Conservation (phyloP, 2,329 filamentous ascomycete species). For the Phialemonium atrogriseum region DNA sequence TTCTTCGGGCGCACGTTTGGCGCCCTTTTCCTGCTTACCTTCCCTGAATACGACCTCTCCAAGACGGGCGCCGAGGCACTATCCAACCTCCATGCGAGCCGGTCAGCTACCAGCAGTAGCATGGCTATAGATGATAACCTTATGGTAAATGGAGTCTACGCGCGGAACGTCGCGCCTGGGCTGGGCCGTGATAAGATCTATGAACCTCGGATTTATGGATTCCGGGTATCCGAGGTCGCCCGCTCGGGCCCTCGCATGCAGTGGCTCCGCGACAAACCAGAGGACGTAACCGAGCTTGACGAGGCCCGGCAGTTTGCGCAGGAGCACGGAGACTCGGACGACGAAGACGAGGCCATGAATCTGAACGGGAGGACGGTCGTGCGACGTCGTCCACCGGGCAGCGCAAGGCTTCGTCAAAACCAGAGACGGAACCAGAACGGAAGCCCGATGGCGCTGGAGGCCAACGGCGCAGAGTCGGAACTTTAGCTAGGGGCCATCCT, state of each 20-base stretch:
- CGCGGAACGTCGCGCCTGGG: constrained; percentile 80
- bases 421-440: constrained; percentile 39
- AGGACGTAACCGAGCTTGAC: constrained; percentile 73
- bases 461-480: constrained; percentile 50
- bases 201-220: constrained; percentile 93
- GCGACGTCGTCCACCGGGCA: constrained; percentile 35
- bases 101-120: constrained; percentile 13
- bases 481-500: constrained; percentile 23
- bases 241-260: constrained; percentile 91
- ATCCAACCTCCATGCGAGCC: constrained; percentile 26
- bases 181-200: constrained; percentile 79
- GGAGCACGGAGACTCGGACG: constrained; percentile 48
- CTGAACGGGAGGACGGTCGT: constrained; percentile 30
- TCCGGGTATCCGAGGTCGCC: constrained; percentile 84
- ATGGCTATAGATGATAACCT: constrained; percentile 34
- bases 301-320: constrained; percentile 55
- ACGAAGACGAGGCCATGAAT: constrained; percentile 44
- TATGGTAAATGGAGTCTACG: constrained; percentile 77
- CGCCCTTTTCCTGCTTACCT: constrained; percentile 95
- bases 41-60: constrained; percentile 87
- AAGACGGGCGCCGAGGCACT: constrained; percentile 59
- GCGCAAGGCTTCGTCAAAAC: constrained; percentile 26
- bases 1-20: constrained; percentile 98
- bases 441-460: constrained; percentile 48
- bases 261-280: constrained; percentile 82